A percentile compares a stretch with the other conserved stretches of the same genome.
Conservation (phyloP, 1,284 basidiomycete species). For the Papiliotrema terrestris region DNA sequence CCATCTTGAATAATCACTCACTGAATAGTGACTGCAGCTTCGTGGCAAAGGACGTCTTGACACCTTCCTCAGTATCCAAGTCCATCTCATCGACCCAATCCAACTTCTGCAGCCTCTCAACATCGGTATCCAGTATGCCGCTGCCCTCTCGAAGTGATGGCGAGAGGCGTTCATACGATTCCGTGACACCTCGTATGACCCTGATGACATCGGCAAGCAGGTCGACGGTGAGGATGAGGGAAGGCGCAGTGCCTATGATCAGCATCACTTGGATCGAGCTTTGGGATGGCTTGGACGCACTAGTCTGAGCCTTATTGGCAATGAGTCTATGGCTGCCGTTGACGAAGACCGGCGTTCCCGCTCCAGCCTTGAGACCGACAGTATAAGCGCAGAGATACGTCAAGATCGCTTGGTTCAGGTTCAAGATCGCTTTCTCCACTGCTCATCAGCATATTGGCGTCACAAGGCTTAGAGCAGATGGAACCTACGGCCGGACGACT, state of each 20-base stretch:
- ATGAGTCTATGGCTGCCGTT: constrained; percentile 33
- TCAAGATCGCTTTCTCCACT: constrained; percentile 17
- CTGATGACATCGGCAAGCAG: constrained; percentile 24
- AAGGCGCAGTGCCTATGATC: constrained; percentile 24
- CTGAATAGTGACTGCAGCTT: constrained; percentile 20
- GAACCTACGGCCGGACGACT: too few relatives aligned
- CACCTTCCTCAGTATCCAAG: too few relatives aligned
- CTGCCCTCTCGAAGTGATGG: constrained; percentile 27
- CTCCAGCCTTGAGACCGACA: constrained; percentile 30
- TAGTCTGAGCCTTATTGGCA: too few relatives aligned
- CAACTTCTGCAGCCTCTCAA: neutral
- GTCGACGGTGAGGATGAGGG: neutral
- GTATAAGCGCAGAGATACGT: constrained; percentile 35
- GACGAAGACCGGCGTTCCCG: constrained; percentile 38
- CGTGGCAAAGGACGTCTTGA: constrained; percentile 25
- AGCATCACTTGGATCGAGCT: neutral
- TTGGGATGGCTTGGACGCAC: neutral
- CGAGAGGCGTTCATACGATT: constrained; percentile 26
- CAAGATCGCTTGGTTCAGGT: constrained; percentile 43
- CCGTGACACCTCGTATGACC: constrained; percentile 23
- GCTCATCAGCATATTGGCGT: constrained; percentile 2
- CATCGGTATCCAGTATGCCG: constrained; percentile 11
- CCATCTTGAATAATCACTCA: constrained; percentile 9
- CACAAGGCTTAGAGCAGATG: too few relatives aligned
- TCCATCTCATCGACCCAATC: too few relatives aligned